Evolutionary conservation across 176 grass and related monocot species (phyloP).

Genomic region (Cocos nucifera): DNA sequence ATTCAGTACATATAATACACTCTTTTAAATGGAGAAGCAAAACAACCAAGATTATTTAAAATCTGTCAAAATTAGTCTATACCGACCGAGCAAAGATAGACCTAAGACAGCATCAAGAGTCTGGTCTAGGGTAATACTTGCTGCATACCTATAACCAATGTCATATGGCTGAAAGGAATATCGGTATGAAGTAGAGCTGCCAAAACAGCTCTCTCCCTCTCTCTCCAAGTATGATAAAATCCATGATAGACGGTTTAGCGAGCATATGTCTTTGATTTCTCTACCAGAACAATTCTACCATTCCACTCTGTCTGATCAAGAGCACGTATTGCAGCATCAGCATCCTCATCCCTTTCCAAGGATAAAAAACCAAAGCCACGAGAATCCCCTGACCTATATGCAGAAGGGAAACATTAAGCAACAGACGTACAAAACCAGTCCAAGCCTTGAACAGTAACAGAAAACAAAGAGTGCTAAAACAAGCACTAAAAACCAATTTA

Average conservation of each 20-base stretch:
- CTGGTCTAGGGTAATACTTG: slow-evolving; percentile 40
- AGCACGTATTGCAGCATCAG: slow-evolving; percentile 77
- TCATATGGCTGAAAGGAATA: slow-evolving; percentile 28
- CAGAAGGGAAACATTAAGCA: slow-evolving; percentile 13
- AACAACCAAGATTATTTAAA: no score
- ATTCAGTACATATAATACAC: background rate
- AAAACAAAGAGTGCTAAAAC: no score
- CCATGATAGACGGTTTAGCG: slow-evolving; percentile 30
- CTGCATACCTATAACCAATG: slow-evolving; percentile 37
- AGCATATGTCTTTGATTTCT: slow-evolving; percentile 65
- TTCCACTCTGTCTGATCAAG: slow-evolving; percentile 72
- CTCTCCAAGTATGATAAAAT: background rate
- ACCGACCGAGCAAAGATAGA: slow-evolving; percentile 30
- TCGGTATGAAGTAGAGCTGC: slow-evolving; percentile 28
- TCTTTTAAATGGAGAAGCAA: slow-evolving; percentile 15
- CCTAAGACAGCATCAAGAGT: slow-evolving; percentile 45
- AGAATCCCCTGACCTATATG: slow-evolving; percentile 61
- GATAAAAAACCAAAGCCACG: slow-evolving; percentile 80
- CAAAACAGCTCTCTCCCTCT: slow-evolving; percentile 22
- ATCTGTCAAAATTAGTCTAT: slow-evolving; percentile 16
- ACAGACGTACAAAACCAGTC: background rate
- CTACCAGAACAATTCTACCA: slow-evolving; percentile 78
- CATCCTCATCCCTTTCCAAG: slow-evolving; percentile 76
- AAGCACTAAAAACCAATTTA: no score
- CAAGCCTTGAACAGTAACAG: no score